Evolutionary conservation across 768 basidiomycete genomes (phyloP).

Genomic region (Tricholoma saponaceum): DNA sequence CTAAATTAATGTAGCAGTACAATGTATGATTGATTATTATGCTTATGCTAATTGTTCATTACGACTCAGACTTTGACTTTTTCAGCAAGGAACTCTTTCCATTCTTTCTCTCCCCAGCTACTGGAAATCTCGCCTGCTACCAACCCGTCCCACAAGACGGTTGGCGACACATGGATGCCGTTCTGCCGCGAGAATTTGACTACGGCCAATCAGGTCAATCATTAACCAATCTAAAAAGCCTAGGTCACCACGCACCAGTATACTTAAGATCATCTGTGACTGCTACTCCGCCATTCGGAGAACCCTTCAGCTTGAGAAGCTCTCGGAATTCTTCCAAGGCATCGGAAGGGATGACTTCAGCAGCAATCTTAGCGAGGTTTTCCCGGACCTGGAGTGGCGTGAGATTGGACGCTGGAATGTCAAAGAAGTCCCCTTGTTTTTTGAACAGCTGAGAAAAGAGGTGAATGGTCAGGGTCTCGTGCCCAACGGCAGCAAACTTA

Average conservation of each 20-base stretch:
- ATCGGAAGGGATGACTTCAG: constrained; percentile 44
- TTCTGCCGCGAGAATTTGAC: constrained; percentile 93
- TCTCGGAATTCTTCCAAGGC: constrained; percentile 55
- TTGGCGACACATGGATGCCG: constrained; percentile 87
- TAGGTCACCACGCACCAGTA: constrained; percentile 64
- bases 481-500: constrained; percentile 24
- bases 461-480: neutral
- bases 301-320: constrained; percentile 54
- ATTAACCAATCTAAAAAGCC: neutral
- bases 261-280: constrained; percentile 89
- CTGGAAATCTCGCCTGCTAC: constrained; percentile 72
- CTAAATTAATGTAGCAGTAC: neutral
- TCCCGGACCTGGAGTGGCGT: constrained; percentile 72
- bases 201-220: constrained; percentile 23
- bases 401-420: constrained; percentile 62
- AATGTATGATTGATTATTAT: neutral
- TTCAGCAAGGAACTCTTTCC: constrained; percentile 67
- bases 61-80: constrained; percentile 45
- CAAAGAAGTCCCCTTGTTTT: constrained; percentile 73
- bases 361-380: constrained; percentile 62
- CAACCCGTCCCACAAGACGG: constrained; percentile 73
- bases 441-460: constrained; percentile 61
- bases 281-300: constrained; percentile 75
- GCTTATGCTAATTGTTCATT: neutral
- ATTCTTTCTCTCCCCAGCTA: constrained; percentile 78